These are phyloP conservation scores for Heliamphora exappendiculata DNA, from an alignment of 148 eudicot genomes.

Conservation along the genomic window DNA sequence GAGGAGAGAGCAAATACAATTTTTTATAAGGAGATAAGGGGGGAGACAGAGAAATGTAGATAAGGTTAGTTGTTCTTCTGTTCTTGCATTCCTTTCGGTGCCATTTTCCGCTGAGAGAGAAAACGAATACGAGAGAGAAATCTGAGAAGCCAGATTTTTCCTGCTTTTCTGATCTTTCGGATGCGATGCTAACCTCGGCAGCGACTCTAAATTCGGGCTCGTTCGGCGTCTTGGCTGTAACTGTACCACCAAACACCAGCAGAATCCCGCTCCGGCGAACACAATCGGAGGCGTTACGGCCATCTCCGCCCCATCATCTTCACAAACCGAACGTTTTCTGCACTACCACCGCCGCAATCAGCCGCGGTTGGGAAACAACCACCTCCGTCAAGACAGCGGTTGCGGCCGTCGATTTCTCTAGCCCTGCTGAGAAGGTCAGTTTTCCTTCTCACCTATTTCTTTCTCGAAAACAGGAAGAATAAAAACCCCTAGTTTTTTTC, in stretches of 20 bases:
- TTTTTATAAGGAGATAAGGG: conserved; percentile 8
- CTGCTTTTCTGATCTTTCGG: not conserved
- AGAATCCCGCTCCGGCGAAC: conserved; percentile 2
- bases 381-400: conserved; percentile 31
- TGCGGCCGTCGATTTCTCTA: conserved; percentile 40
- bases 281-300: conserved; percentile 2
- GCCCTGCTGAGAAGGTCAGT: conserved; percentile 34
- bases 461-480: not conserved
- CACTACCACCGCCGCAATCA: not conserved
- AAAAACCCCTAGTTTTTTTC: not conserved
- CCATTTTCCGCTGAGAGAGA: not conserved
- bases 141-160: not conserved
- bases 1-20: too few species aligned
- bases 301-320: conserved; percentile 13
- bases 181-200: conserved; percentile 29
- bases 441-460: not conserved
- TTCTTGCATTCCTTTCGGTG: not conserved
- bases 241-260: conserved; percentile 5
- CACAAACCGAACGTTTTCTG: not conserved
- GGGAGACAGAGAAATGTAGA: conserved; percentile 10
- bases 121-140: not conserved
- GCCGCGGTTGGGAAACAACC: conserved; percentile 15
- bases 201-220: conserved; percentile 23
- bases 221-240: conserved; percentile 1
- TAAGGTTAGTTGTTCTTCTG: conserved; percentile 10